Percentiles rank a stretch among this genome's conserved stretches.
Evolutionary conservation across 2,329 filamentous ascomycete species (phyloP).

Genomic region (Monosporascus sp.): DNA sequence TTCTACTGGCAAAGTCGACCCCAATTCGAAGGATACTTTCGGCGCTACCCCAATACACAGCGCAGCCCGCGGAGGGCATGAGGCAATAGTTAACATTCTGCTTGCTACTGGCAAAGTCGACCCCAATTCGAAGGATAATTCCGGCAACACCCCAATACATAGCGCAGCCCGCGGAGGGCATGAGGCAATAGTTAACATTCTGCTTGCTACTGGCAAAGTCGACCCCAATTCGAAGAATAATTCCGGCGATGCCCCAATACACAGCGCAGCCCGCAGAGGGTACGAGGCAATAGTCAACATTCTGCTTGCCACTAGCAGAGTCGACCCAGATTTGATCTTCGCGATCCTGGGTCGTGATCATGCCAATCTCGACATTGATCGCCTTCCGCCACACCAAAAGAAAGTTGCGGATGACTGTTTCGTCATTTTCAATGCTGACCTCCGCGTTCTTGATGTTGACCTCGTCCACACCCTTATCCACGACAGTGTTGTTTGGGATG

Average conservation of each 20-base stretch:
- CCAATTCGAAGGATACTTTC: too few relatives aligned
- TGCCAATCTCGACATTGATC: constrained; percentile 81
- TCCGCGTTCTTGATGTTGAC: constrained; percentile 85
- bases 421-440: constrained; percentile 91
- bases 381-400: constrained; percentile 80
- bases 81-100: too few relatives aligned
- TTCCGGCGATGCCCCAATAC: too few relatives aligned
- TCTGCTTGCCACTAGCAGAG: too few relatives aligned
- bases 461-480: constrained; percentile 89
- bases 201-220: too few relatives aligned
- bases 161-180: not conserved
- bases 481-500: constrained; percentile 96
- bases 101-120: not conserved
- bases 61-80: not conserved
- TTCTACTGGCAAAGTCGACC: too few relatives aligned
- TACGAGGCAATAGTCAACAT: too few relatives aligned
- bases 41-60: not conserved
- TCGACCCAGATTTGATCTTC: too few relatives aligned
- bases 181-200: too few relatives aligned
- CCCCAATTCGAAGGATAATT: not conserved
- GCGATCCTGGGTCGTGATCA: constrained; percentile 31
- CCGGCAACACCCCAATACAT: not conserved
- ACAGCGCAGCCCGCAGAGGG: too few relatives aligned
- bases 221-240: too few relatives aligned
- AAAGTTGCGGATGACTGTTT: constrained; percentile 91